These are phyloP conservation scores for Tuber aestivum DNA, from an alignment of 495 filamentous ascomycete species.

Conservation along the genomic window DNA sequence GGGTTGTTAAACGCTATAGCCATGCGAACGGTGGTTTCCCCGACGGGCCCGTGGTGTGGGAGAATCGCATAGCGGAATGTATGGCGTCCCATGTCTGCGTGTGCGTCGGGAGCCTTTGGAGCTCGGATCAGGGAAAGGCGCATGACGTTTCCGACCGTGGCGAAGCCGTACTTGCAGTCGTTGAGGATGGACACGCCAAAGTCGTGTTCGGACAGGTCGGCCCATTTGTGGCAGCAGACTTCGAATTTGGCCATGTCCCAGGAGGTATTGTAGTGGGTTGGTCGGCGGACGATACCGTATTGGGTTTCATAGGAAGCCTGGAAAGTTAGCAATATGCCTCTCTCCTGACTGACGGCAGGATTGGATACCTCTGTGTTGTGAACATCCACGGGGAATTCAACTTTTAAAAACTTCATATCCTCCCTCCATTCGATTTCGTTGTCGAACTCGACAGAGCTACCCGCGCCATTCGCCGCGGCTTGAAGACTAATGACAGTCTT, in stretches of 20 bases:
- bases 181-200: conserved; percentile 94
- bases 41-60: conserved; percentile 68
- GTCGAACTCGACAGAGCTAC: conserved; percentile 68
- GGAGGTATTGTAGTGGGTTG: conserved; percentile 57
- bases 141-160: conserved; percentile 86
- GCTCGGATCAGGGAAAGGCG: conserved; percentile 79
- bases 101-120: conserved; percentile 91
- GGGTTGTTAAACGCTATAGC: conserved; percentile 89
- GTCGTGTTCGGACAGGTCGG: conserved; percentile 85
- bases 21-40: conserved; percentile 67
- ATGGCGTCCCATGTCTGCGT: conserved; percentile 94
- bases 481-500: conserved; percentile 78
- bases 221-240: conserved; percentile 95
- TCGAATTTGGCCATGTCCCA: conserved; percentile 99
- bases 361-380: conserved; percentile 66
- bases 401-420: conserved; percentile 95
- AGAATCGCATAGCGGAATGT: conserved; percentile 85
- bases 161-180: conserved; percentile 95
- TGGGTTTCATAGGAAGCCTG: conserved; percentile 83
- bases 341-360: neutral
- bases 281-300: conserved; percentile 78
- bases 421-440: conserved; percentile 90
- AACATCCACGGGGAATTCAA: conserved; percentile 93
- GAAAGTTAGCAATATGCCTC: conserved; percentile 3
- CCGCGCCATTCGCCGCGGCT: conserved; percentile 57